Evolutionary conservation across 1,139 yeast genomes (phyloP).

Genomic region (Candida sanyaensis): DNA sequence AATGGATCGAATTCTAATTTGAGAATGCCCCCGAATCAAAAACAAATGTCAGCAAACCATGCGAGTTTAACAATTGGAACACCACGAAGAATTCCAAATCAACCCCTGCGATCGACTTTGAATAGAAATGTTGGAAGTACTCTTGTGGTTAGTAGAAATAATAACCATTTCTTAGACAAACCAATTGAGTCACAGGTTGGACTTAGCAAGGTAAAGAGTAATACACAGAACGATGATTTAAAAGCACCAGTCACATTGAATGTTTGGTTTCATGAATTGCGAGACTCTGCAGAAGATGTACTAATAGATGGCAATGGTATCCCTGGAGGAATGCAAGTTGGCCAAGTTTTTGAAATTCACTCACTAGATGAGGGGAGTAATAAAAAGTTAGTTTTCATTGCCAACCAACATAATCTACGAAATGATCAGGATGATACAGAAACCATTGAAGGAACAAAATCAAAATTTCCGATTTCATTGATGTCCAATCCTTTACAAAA

Average conservation of each 20-base stretch:
- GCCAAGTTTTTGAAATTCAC: constrained; percentile 71
- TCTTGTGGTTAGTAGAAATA: constrained; percentile 14
- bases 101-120: constrained; percentile 7
- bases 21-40: constrained; percentile 1
- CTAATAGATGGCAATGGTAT: constrained; percentile 58
- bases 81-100: constrained; percentile 12
- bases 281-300: constrained; percentile 60
- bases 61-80: constrained; percentile 23
- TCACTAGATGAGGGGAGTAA: constrained; percentile 10
- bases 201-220: constrained; percentile 3
- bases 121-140: constrained; percentile 16
- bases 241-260: constrained; percentile 45
- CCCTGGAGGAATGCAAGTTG: constrained; percentile 59
- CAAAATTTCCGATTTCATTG: constrained; percentile 51
- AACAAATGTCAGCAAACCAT: constrained; percentile 24
- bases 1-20: background rate
- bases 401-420: constrained; percentile 19
- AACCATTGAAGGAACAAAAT: constrained; percentile 11
- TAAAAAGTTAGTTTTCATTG: constrained; percentile 25
- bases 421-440: constrained; percentile 4
- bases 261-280: constrained; percentile 74
- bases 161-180: constrained; percentile 12
- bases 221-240: constrained; percentile 9
- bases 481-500: constrained; percentile 63
- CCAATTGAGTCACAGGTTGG: background rate